Evolutionary conservation across 1,139 yeast genomes (phyloP).

Genomic region (Yamadazyma membranifaciens): DNA sequence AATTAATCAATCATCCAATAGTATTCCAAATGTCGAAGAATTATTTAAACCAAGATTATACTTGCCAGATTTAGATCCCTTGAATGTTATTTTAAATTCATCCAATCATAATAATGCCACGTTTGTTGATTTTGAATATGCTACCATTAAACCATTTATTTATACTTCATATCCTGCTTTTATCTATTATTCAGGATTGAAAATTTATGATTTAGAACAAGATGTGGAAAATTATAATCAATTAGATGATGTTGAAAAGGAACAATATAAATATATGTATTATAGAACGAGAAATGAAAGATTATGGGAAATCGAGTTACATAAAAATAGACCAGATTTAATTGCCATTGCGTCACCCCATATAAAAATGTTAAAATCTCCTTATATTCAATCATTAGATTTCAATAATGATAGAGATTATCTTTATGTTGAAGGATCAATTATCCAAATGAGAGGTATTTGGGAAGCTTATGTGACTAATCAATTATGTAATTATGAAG

Average conservation of each 20-base stretch:
- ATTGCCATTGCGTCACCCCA: conserved; percentile 81
- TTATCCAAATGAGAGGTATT: conserved; percentile 71
- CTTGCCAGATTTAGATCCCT: conserved; percentile 86
- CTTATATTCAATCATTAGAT: conserved; percentile 65
- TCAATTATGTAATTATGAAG: conserved; percentile 49
- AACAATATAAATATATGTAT: conserved; percentile 81
- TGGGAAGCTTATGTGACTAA: conserved; percentile 72
- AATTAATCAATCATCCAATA: conserved; percentile 47
- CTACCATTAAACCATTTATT: conserved; percentile 77
- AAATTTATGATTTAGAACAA: conserved; percentile 68
- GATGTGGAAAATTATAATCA: conserved; percentile 71
- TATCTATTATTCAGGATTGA: conserved; percentile 84
- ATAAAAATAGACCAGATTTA: conserved; percentile 60
- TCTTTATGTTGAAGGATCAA: conserved; percentile 61
- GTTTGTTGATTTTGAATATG: conserved; percentile 79
- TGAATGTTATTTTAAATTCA: conserved; percentile 64
- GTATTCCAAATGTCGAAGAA: conserved; percentile 58
- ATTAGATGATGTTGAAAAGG: conserved; percentile 69
- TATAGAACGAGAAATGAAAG: conserved; percentile 89
- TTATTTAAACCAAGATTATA: conserved; percentile 72
- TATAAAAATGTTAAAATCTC: conserved; percentile 62
- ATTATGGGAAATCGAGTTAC: conserved; percentile 78
- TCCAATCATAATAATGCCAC: conserved; percentile 36
- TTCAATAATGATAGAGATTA: conserved; percentile 63
- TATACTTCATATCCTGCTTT: conserved; percentile 78